Conservation (phyloP, 2,329 filamentous ascomycete species). For the Pseudogymnoascus sp. region DNA sequence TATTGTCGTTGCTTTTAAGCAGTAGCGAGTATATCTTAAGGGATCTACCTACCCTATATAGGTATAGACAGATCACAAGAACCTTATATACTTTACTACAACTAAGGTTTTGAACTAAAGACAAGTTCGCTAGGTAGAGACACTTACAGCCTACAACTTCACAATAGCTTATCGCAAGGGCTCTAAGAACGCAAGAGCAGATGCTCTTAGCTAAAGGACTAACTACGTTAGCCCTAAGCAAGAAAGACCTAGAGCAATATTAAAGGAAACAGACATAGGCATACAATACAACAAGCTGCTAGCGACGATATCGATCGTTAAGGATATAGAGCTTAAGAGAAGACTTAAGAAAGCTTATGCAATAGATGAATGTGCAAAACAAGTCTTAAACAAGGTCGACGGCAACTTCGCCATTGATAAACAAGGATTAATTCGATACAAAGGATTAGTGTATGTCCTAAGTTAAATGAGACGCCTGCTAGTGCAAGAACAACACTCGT, state of each 20-base stretch:
- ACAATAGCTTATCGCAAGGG: slow-evolving; percentile 14
- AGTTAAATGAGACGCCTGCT: background rate
- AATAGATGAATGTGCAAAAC: background rate
- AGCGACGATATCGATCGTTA: background rate
- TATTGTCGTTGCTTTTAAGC: slow-evolving; percentile 23
- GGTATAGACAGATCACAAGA: slow-evolving; percentile 22
- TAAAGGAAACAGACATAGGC: background rate
- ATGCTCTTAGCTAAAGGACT: background rate
- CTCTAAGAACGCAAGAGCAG: background rate
- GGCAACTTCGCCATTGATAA: background rate
- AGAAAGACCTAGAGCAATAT: background rate
- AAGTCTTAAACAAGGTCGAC: background rate
- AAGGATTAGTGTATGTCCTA: background rate
- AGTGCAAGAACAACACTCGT: background rate
- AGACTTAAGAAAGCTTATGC: background rate
- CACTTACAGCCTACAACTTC: slow-evolving; percentile 19
- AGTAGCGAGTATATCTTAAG: slow-evolving; percentile 21
- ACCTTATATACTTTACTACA: slow-evolving; percentile 22
- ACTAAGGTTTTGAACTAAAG: slow-evolving; percentile 17
- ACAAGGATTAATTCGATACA: background rate
- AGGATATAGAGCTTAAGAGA: background rate
- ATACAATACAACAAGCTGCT: background rate
- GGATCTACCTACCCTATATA: slow-evolving; percentile 11
- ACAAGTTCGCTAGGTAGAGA: slow-evolving; percentile 21
- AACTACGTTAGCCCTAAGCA: background rate